Conservation (phyloP, 208 protist genomes). For the Acanthamoeba comandoni region DNA sequence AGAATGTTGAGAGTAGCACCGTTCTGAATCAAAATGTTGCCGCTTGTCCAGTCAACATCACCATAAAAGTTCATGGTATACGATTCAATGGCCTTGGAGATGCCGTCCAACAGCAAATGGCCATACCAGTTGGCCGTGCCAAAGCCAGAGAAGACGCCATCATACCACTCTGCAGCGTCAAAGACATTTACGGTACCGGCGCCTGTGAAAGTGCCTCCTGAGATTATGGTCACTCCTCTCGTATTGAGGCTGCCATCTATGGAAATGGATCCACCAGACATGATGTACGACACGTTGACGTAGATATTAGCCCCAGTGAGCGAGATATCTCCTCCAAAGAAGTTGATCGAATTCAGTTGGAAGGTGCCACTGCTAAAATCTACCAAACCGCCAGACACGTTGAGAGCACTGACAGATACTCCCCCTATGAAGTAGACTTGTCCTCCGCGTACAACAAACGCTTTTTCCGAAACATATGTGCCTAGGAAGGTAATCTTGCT, state of each 20-base stretch:
- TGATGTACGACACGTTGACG: slow-evolving; percentile 64
- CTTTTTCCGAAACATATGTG: slow-evolving; percentile 1
- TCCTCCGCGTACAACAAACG: slow-evolving; percentile 38
- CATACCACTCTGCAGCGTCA: slow-evolving; percentile 48
- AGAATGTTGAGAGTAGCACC: slow-evolving; percentile 49
- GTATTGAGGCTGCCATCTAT: slow-evolving; percentile 34
- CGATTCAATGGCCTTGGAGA: slow-evolving; percentile 65
- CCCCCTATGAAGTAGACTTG: slow-evolving; percentile 38
- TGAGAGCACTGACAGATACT: slow-evolving; percentile 57
- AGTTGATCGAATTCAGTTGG: slow-evolving; percentile 39
- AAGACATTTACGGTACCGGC: slow-evolving; percentile 63
- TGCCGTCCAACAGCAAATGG: slow-evolving; percentile 17
- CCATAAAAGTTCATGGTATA: slow-evolving; percentile 51
- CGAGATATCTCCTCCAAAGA: slow-evolving; percentile 37
- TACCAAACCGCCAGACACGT: slow-evolving; percentile 65
- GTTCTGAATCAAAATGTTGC: slow-evolving; percentile 68
- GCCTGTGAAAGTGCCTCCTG: slow-evolving; percentile 51
- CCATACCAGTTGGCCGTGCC: slow-evolving; percentile 51
- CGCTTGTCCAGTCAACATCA: slow-evolving; percentile 35
- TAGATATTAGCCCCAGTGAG: slow-evolving; percentile 17
- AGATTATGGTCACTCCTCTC: slow-evolving; percentile 12
- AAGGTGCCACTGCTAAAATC: slow-evolving; percentile 45
- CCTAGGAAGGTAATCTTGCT: slow-evolving; percentile 65
- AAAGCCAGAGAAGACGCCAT: slow-evolving; percentile 64
- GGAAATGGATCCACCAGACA: slow-evolving; percentile 43